Percentiles rank a stretch among this genome's conserved stretches.
These are phyloP conservation scores for Erigeron philadelphicus DNA, from an alignment of 140 eudicot genomes.

Conservation along the genomic window DNA sequence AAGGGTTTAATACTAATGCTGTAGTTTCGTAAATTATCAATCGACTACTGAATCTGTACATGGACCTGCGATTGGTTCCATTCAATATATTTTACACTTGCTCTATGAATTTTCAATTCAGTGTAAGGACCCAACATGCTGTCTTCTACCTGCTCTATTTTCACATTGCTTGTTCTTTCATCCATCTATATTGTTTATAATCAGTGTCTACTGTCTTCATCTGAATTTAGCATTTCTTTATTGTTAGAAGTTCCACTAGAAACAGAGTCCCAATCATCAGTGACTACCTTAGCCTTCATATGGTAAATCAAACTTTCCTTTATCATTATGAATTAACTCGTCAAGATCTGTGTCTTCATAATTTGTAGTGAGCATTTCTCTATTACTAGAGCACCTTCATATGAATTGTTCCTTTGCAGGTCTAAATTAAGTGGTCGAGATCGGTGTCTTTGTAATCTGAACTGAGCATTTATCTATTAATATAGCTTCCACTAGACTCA, in stretches of 20 bases:
- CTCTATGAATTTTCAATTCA: constrained; percentile 15
- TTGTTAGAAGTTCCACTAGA: too few relatives aligned
- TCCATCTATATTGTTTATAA: neutral
- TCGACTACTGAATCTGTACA: constrained; percentile 3
- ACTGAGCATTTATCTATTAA: neutral
- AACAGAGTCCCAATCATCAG: too few relatives aligned
- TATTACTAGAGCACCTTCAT: too few relatives aligned
- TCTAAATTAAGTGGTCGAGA: too few relatives aligned
- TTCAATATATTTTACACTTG: neutral
- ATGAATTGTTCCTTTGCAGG: too few relatives aligned
- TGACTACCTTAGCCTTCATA: too few relatives aligned
- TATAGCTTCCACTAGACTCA: too few relatives aligned
- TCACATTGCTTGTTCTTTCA: neutral
- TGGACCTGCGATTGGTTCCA: neutral
- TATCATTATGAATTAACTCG: neutral
- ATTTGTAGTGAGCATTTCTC: neutral
- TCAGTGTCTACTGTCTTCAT: constrained; percentile 9
- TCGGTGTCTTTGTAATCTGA: neutral
- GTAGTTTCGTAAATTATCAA: constrained; percentile 6
- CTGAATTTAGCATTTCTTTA: too few relatives aligned
- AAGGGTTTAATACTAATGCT: constrained; percentile 11
- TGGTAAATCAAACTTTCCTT: neutral
- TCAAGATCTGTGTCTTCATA: neutral
- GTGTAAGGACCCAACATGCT: neutral
- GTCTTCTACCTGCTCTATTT: neutral